A percentile compares a stretch with the other conserved stretches of the same genome.
Conservation (phyloP, 1,284 basidiomycete genomes). For the Ceratobasidium sp. region DNA sequence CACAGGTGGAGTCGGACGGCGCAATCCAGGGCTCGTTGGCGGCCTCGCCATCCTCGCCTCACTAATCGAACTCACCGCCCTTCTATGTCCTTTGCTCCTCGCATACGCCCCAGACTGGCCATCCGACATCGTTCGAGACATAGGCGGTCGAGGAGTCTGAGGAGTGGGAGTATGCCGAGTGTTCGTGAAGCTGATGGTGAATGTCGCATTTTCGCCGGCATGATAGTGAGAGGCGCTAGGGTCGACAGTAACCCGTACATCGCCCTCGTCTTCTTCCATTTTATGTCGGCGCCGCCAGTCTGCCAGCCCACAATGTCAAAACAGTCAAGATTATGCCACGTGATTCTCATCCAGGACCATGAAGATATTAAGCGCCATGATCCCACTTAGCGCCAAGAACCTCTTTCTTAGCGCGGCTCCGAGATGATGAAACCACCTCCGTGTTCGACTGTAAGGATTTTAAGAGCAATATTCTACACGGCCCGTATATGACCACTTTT, state of each 20-base stretch:
- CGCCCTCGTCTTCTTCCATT: slow-evolving; percentile 37
- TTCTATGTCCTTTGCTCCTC: slow-evolving; percentile 29
- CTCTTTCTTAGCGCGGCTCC: no score
- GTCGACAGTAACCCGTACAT: slow-evolving; percentile 33
- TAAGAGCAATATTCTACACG: no score
- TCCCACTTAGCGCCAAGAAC: no score
- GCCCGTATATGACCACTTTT: no score
- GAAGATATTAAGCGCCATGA: no score
- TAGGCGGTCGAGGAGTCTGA: slow-evolving; percentile 5
- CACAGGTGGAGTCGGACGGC: slow-evolving; percentile 19
- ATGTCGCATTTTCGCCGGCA: slow-evolving; percentile 32
- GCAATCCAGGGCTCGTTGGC: slow-evolving; percentile 36
- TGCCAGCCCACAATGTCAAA: not conserved
- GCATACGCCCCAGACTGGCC: slow-evolving; percentile 11
- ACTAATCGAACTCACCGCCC: slow-evolving; percentile 32
- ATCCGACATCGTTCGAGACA: slow-evolving; percentile 23
- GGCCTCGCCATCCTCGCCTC: slow-evolving; percentile 34
- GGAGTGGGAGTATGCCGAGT: slow-evolving; percentile 4
- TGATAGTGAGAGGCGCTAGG: slow-evolving; percentile 40
- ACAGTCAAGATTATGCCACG: not conserved
- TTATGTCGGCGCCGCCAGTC: not conserved
- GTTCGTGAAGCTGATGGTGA: slow-evolving; percentile 39
- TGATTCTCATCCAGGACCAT: slow-evolving; percentile 18
- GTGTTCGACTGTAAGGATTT: no score
- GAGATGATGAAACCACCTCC: no score